Evolutionary conservation across 139 green algal genomes (phyloP).

Genomic region (Eudorina sp.): DNA sequence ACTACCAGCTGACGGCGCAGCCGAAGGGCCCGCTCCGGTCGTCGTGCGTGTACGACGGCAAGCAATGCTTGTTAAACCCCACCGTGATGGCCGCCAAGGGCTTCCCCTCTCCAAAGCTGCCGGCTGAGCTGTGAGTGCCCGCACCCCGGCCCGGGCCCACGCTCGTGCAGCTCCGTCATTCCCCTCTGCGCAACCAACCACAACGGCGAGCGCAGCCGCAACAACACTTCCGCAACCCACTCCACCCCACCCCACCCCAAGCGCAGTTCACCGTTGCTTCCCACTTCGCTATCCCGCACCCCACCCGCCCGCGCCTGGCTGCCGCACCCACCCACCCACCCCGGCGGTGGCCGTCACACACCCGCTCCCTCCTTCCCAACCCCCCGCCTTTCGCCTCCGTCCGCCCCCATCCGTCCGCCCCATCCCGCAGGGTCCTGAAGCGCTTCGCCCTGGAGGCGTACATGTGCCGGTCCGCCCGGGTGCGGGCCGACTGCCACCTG

Average conservation of each 20-base stretch:
- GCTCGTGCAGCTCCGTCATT: too few species aligned
- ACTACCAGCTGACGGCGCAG: neutral
- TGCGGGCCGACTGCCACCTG: conserved; percentile 17
- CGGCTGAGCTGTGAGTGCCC: neutral
- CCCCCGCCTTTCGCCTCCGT: neutral
- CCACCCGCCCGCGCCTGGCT: too few species aligned
- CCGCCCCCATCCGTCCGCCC: neutral
- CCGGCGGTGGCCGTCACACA: too few species aligned
- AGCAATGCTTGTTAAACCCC: conserved; percentile 6
- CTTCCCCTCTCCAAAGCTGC: neutral
- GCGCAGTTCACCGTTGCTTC: too few species aligned
- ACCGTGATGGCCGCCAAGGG: neutral
- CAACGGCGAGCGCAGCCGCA: too few species aligned
- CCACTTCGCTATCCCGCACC: too few species aligned
- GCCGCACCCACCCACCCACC: too few species aligned
- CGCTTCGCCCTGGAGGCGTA: neutral
- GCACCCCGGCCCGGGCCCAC: too few species aligned
- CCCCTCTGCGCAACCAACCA: too few species aligned
- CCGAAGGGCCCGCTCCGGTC: neutral
- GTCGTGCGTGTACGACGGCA: conserved; percentile 7
- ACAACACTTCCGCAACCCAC: too few species aligned
- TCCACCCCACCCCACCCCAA: too few species aligned
- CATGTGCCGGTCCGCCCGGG: neutral
- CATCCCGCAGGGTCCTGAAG: neutral
- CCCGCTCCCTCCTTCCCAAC: too few species aligned